A percentile compares a stretch with the other conserved stretches of the same genome.
Evolutionary conservation across 2,329 filamentous ascomycete species (phyloP).

Genomic region (Alternaria sp.): DNA sequence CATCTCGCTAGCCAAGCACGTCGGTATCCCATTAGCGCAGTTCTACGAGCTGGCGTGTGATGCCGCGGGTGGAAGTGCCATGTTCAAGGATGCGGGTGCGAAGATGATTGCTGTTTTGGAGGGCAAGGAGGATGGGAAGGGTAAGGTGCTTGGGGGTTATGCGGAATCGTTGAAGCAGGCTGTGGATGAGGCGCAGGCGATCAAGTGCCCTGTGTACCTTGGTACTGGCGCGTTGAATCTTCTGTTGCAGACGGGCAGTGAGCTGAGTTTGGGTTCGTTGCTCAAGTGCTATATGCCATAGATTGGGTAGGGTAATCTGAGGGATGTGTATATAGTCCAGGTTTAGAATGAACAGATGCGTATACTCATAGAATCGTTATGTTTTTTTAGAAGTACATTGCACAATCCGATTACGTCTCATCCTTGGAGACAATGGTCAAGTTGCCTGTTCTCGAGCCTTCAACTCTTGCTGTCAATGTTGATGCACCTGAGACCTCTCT

Average conservation of each 20-base stretch:
- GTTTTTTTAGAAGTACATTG: not conserved
- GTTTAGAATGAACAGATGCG: not conserved
- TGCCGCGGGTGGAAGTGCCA: constrained; percentile 46
- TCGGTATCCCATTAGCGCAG: constrained; percentile 46
- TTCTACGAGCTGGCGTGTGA: constrained; percentile 47
- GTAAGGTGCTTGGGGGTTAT: constrained; percentile 25
- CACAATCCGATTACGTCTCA: not conserved
- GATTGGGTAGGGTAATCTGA: not conserved
- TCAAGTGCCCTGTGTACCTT: constrained; percentile 45
- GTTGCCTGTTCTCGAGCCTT: not conserved
- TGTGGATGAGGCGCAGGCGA: constrained; percentile 41
- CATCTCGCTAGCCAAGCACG: constrained; percentile 46
- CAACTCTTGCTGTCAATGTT: not conserved
- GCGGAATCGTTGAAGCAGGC: constrained; percentile 36
- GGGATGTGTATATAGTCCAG: not conserved
- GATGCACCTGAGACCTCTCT: not conserved
- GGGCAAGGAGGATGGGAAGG: constrained; percentile 29
- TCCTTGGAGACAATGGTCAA: not conserved
- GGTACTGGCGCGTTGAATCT: constrained; percentile 42
- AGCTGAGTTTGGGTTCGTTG: constrained; percentile 26
- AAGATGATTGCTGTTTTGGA: constrained; percentile 44
- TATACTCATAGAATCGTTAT: not conserved
- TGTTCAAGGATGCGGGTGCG: constrained; percentile 41
- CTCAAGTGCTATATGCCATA: constrained; percentile 29
- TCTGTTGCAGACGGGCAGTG: constrained; percentile 36